phyloP scores from a whole-genome alignment of 2,329 filamentous ascomycete species.

The Pseudocercospora eumusae region DNA sequence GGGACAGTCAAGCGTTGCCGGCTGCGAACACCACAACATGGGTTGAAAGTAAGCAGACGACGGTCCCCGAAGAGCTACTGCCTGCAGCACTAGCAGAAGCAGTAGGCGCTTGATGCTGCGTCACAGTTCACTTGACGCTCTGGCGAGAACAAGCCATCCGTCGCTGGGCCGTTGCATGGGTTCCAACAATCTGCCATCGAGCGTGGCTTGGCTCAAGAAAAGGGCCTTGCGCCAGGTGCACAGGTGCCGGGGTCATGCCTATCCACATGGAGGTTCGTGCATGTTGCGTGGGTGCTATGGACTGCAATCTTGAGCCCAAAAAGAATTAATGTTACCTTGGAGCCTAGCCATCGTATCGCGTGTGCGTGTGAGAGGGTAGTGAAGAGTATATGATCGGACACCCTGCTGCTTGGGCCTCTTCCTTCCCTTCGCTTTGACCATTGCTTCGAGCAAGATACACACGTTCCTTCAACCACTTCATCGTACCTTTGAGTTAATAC shows the following conservation, averaged over 20 bases:
- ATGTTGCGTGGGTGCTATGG: constrained; percentile 27
- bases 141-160: constrained; percentile 14
- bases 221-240: constrained; percentile 25
- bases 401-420: constrained; percentile 23
- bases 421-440: constrained; percentile 26
- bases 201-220: constrained; percentile 27
- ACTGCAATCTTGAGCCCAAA: constrained; percentile 29
- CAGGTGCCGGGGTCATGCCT: constrained; percentile 27
- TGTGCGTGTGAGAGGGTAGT: constrained; percentile 12
- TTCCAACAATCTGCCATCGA: constrained; percentile 13
- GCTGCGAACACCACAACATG: constrained; percentile 8
- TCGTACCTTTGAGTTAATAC: constrained; percentile 19
- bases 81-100: background rate
- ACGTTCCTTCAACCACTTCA: constrained; percentile 26
- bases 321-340: constrained; percentile 18
- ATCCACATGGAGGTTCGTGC: constrained; percentile 25
- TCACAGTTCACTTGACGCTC: constrained; percentile 9
- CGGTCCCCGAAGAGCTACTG: constrained; percentile 10
- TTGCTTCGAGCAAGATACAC: constrained; percentile 15
- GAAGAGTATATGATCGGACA: constrained; percentile 26
- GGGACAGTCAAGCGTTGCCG: constrained; percentile 12
- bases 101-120: constrained; percentile 2
- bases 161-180: constrained; percentile 22
- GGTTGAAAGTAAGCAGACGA: constrained; percentile 9
- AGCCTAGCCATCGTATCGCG: constrained; percentile 21